Conservation (phyloP, 1,284 basidiomycete species). For the Tilletiaria anomala region DNA sequence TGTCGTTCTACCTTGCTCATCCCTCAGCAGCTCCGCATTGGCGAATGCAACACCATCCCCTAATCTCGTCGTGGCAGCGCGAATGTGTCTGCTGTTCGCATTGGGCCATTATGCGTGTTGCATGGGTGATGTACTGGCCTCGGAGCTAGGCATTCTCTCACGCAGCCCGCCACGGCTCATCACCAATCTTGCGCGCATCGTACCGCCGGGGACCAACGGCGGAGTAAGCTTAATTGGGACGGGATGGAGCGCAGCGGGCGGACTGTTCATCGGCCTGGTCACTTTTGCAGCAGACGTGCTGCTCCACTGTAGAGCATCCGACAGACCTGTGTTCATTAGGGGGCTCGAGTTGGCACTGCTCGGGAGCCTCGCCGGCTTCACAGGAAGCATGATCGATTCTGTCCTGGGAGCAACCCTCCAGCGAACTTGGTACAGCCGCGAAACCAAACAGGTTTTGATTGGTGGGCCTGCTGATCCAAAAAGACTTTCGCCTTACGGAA, state of each 20-base stretch:
- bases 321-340: conserved; percentile 56
- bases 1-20: neutral
- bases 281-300: neutral
- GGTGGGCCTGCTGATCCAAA: conserved; percentile 5
- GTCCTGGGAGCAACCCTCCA: conserved; percentile 77
- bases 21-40: conserved; percentile 2
- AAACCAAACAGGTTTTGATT: conserved; percentile 51
- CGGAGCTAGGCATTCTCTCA: conserved; percentile 29
- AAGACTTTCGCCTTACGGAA: conserved; percentile 1
- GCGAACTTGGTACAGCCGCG: conserved; percentile 57
- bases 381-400: conserved; percentile 48
- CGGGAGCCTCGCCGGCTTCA: conserved; percentile 33
- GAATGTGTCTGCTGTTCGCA: conserved; percentile 9
- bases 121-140: conserved; percentile 29
- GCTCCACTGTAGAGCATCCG: conserved; percentile 3
- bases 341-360: conserved; percentile 50
- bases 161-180: conserved; percentile 14
- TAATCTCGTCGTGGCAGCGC: no score
- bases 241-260: conserved; percentile 58
- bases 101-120: conserved; percentile 25
- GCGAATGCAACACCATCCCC: conserved; percentile 3
- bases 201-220: conserved; percentile 84
- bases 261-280: conserved; percentile 39
- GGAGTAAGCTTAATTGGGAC: conserved; percentile 65
- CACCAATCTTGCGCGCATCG: conserved; percentile 56